These are phyloP conservation scores for Pyricularia grisea DNA, from an alignment of 2,329 filamentous ascomycete genomes.

Conservation along the genomic window DNA sequence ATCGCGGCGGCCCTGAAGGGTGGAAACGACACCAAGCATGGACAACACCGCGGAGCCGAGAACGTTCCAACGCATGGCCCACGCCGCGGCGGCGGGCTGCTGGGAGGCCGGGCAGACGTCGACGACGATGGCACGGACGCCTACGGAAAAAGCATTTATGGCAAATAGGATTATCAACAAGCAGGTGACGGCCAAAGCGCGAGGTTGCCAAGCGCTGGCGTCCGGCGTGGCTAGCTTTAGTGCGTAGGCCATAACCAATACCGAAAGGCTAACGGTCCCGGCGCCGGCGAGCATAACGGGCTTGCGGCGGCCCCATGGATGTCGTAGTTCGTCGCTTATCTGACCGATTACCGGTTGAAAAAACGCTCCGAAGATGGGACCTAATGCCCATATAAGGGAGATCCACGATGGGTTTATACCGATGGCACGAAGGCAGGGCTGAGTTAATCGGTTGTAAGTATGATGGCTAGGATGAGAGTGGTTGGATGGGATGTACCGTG, in stretches of 20 bases:
- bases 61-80: neutral
- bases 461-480: neutral
- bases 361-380: neutral
- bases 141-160: neutral
- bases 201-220: neutral
- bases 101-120: neutral
- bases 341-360: neutral
- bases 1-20: neutral
- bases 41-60: neutral
- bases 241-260: neutral
- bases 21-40: neutral
- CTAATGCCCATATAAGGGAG: neutral
- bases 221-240: neutral
- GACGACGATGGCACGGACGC: neutral
- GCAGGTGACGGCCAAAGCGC: neutral
- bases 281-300: neutral
- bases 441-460: neutral
- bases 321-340: neutral
- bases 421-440: neutral
- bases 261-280: neutral
- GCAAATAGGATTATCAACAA: neutral
- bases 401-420: neutral
- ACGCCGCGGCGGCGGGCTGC: neutral
- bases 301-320: neutral
- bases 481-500: neutral